A percentile compares a stretch with the other conserved stretches of the same genome.
Conservation (phyloP, 345 rosid species). For the Pistacia atlantica region DNA sequence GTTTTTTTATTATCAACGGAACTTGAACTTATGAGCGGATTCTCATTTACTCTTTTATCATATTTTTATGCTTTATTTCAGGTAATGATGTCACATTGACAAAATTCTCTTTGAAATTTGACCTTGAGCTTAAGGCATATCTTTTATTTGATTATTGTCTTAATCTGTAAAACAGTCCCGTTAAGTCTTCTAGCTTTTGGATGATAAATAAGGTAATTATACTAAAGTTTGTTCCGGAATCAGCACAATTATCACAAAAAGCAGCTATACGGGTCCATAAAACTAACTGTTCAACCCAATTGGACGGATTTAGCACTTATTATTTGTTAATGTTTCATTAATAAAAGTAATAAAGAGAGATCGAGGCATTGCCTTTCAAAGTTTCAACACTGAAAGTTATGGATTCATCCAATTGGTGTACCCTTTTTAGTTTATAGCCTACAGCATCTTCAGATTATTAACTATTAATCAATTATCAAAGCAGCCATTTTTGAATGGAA, state of each 20-base stretch:
- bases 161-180: conserved; percentile 6
- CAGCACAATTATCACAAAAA: not conserved
- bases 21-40: too few species aligned
- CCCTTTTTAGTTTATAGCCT: not conserved
- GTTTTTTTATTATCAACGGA: too few species aligned
- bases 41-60: too few species aligned
- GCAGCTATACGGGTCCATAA: not conserved
- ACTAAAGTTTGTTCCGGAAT: not conserved
- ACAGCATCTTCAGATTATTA: not conserved
- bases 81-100: not conserved
- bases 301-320: not conserved
- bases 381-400: not conserved
- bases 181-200: not conserved
- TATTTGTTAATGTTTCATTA: not conserved
- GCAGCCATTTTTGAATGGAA: conserved; percentile 16
- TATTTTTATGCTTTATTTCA: not conserved
- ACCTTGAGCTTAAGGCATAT: too few species aligned
- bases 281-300: not conserved
- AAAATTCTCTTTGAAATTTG: too few species aligned
- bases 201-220: not conserved
- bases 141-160: not conserved
- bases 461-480: not conserved
- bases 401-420: not conserved
- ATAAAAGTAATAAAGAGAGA: not conserved
- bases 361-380: not conserved